Conservation (phyloP, 1,284 basidiomycete genomes). For the Ceratobasidium sp. region DNA sequence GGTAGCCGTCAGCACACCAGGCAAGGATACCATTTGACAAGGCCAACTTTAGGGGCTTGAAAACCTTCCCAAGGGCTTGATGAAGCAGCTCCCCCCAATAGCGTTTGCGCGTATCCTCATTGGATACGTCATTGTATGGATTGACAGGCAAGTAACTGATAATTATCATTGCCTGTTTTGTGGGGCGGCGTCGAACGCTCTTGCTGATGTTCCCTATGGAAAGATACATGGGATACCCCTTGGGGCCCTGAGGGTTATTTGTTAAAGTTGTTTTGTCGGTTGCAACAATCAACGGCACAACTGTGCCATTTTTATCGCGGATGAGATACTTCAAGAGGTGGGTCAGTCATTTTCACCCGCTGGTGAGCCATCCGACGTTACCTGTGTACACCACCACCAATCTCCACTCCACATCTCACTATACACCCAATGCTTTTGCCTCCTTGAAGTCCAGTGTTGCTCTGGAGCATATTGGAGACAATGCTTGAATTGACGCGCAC, state of each 20-base stretch:
- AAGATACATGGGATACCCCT: constrained; percentile 9
- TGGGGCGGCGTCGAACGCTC: constrained; percentile 14
- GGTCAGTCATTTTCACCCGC: too few relatives aligned
- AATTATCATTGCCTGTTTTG: constrained; percentile 13
- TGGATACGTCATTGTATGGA: not conserved
- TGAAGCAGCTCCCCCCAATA: not conserved
- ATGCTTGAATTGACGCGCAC: not conserved
- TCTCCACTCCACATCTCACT: constrained; percentile 19
- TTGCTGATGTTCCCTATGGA: constrained; percentile 36
- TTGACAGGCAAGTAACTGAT: constrained; percentile 36
- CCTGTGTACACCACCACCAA: too few relatives aligned
- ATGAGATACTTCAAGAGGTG: too few relatives aligned
- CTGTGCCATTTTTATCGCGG: not conserved
- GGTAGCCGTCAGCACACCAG: constrained; percentile 20
- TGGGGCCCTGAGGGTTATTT: not conserved
- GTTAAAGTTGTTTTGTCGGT: not conserved
- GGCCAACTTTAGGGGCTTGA: not conserved
- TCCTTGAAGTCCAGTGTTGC: not conserved
- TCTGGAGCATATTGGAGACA: not conserved
- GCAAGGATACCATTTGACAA: not conserved
- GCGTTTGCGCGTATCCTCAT: not conserved
- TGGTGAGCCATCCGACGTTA: too few relatives aligned
- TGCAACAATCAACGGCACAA: constrained; percentile 4
- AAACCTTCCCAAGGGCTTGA: too few relatives aligned
- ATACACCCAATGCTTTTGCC: not conserved